phyloP scores from a whole-genome alignment of 176 grass and related monocot genomes.

The Saccharum spontaneum region DNA sequence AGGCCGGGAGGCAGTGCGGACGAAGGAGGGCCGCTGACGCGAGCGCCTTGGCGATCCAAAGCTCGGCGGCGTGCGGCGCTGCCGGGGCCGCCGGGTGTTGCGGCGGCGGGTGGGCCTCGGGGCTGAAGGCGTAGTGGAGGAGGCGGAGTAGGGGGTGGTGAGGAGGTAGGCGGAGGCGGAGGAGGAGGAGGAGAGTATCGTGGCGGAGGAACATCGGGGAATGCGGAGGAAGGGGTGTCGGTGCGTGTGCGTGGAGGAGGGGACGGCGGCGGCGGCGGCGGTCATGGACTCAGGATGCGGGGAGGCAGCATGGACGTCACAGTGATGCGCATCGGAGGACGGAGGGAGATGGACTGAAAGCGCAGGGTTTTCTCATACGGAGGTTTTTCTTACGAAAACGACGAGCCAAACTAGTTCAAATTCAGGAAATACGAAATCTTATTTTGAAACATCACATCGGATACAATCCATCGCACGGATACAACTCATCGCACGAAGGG shows the following conservation, averaged over 20 bases:
- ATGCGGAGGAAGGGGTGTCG: neutral
- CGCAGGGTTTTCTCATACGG: neutral
- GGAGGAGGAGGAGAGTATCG: constrained; percentile 3
- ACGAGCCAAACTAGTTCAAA: neutral
- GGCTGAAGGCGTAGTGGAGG: constrained; percentile 28
- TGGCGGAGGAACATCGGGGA: constrained; percentile 34
- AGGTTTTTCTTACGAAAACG: neutral
- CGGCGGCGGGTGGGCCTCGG: constrained; percentile 29
- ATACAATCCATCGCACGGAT: too few species aligned
- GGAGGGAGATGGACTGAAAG: neutral
- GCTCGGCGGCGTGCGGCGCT: constrained; percentile 27
- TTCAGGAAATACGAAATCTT: neutral
- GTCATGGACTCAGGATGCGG: constrained; percentile 31
- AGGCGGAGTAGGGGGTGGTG: constrained; percentile 31
- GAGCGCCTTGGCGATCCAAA: constrained; percentile 85
- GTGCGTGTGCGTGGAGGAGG: neutral
- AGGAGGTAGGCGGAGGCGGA: constrained; percentile 26
- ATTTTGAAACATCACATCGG: neutral
- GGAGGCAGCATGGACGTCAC: neutral
- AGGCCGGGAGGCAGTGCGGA: constrained; percentile 22
- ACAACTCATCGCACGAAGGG: too few species aligned
- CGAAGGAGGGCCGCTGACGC: constrained; percentile 12
- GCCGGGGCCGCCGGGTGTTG: neutral
- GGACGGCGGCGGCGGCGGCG: constrained; percentile 11
- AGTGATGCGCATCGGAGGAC: neutral